Base-by-base conservation (phyloP, 805 yeast genomes). In the Kazachstania psychrophila region DNA sequence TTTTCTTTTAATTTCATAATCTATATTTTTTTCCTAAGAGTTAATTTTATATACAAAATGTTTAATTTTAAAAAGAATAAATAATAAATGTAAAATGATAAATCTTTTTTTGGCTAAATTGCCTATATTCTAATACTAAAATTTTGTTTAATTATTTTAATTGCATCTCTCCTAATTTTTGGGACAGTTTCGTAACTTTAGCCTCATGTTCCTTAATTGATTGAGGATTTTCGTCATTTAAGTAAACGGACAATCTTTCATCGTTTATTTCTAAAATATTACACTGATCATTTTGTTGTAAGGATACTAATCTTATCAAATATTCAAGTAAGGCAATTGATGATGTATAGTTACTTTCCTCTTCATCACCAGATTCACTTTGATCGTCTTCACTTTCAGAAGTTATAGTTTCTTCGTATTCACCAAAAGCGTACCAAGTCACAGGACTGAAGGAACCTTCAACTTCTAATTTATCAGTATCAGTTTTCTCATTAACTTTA, bases 281-380 rank as follows among this genome's bases (percentile, higher is more conserved):
- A 18, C 53, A 60, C 42, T 73, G 75, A 46, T 79, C 87, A 40
- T 64, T 72, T 10, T 70, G 62, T 50, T 82, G 87, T 12, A 81
- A 57, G 0, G 78, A 73, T 11, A 72, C 56, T 12, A 82, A 61
- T 28, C 89, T 60, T 1, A 80, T 48, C 5, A 81, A 40, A 46
- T 80, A 81, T 51, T 83, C 87, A 2, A 81, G 56, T 14, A 80
- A 54, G 0, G 84, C 71, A 14, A 80, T 60, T 2, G 73, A 63
- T 6, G 41, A 49, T 14, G 56, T 52, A 9, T 38, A 49, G 59
- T 9, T 72, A 71, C 33, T 12, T 32, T 24, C 39, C 40, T 28
- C 38, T 43, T 15, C 46, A 43, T 23, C 40, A 6, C 41, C 54
- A 15, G 46, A 49, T 8, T 45, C 60, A 6, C 47, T 58, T n/a